Evolutionary conservation across 192 early-diverging fungal species (phyloP).

Genomic region (Obelidium mucronatum): DNA sequence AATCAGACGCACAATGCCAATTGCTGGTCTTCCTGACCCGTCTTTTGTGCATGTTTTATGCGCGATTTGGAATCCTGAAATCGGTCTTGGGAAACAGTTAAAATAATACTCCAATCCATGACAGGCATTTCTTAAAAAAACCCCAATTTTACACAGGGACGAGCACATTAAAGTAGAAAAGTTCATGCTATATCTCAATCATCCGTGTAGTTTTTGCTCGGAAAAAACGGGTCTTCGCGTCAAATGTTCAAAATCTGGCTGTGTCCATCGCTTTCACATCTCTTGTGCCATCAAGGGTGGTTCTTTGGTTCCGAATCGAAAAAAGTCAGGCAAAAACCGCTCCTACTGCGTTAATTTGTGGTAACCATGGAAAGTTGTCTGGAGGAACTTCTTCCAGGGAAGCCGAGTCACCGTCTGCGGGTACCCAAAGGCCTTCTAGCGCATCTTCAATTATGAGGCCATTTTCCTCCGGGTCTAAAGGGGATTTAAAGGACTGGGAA

Average conservation of each 20-base stretch:
- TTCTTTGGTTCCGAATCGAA: constrained; percentile 3
- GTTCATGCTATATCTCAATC: constrained; percentile 1
- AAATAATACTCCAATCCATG: background rate
- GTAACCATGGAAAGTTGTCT: constrained; percentile 2
- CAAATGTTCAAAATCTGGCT: background rate
- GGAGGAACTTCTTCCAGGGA: too few relatives aligned
- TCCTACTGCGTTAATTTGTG: background rate
- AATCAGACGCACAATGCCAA: background rate
- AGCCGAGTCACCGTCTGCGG: too few relatives aligned
- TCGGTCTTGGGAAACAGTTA: background rate
- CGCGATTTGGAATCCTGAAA: constrained; percentile 12
- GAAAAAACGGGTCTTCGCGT: constrained; percentile 18
- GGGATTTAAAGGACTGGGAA: constrained; percentile 25
- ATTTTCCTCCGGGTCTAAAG: too few relatives aligned
- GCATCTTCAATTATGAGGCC: too few relatives aligned
- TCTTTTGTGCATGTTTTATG: constrained; percentile 18
- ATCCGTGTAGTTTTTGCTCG: constrained; percentile 4
- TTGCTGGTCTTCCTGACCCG: background rate
- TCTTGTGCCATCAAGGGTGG: constrained; percentile 21
- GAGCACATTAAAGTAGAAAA: constrained; percentile 19
- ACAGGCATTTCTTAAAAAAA: too few relatives aligned
- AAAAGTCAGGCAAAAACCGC: background rate
- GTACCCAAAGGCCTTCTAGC: too few relatives aligned
- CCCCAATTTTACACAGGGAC: too few relatives aligned
- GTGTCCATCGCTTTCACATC: constrained; percentile 4